Evolutionary conservation across 164 flowering plant genomes (phyloP), one percentile per base, ranked within the genome.

Genomic region (Umbilicus rupestris): DNA sequence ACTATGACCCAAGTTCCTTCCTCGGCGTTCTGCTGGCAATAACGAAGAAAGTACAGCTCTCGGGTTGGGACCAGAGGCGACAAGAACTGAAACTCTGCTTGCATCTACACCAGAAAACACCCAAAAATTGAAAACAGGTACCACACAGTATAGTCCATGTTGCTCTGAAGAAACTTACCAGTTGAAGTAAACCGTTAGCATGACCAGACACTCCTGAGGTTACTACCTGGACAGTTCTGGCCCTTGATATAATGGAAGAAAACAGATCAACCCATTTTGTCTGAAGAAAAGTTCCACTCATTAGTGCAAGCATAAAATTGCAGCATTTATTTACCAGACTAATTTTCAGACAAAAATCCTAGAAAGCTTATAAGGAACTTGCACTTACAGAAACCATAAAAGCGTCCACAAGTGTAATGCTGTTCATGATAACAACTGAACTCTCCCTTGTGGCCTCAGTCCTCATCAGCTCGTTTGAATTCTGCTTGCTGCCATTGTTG

Each of bases 211-310:
- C 80, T 0, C 87, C 90, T 0, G 91, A 66, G 19, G 81, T 65
- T 30, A 94, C 69, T n/a, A 88, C 76, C 73, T 91, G 96, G 60
- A 91, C 73, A 9, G 92, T 94, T 66, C 78, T 94, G 11, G 97
- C 99, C 72, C 85, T 77, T 0, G 92, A 73, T 5, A 94, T 79
- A 22, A 94, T 80, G 14, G 96, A 82, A 69, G 97, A 93, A 66
- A 94, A 94, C 76, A 94, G 75, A 45, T 94, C 95, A 83, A 82
- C 77, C 97, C 99, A 94, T 72, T 91, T 94, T 66, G 76, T 75
- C 99, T 94, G 81, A 42, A 67, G 68, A 39, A 52, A 50, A 60
- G 49, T 55, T 55, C 28, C 33, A n/a, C n/a, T n/a, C n/a, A n/a
- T n/a, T n/a, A 55, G 60, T 28, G 17, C 10, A 59, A 59, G 63